Evolutionary conservation across 371 early-diverging fungal species (phyloP).

Genomic region (Circinella minor): DNA sequence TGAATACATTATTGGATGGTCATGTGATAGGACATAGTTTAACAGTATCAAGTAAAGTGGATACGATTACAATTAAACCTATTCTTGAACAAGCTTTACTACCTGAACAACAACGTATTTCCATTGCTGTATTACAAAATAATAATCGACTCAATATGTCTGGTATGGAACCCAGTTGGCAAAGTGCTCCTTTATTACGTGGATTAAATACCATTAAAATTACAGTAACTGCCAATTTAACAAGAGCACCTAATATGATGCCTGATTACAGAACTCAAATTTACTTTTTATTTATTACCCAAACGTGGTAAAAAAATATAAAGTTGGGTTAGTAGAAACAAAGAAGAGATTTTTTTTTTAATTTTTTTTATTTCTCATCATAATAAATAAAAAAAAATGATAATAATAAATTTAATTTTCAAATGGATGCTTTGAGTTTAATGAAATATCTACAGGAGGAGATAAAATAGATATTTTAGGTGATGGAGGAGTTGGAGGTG

Average conservation of each 20-base stretch:
- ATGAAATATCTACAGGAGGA: not conserved
- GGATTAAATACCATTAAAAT: constrained; percentile 45
- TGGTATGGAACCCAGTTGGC: constrained; percentile 22
- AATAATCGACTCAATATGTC: constrained; percentile 32
- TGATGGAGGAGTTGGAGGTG: not conserved
- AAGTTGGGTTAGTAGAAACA: too few species aligned
- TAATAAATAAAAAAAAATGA: not conserved
- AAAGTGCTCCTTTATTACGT: constrained; percentile 24
- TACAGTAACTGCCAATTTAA: constrained; percentile 39
- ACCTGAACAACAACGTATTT: constrained; percentile 29
- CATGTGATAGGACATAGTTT: constrained; percentile 38
- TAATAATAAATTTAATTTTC: not conserved
- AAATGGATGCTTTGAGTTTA: constrained; percentile 3
- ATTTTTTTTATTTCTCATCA: too few species aligned
- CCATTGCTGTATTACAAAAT: constrained; percentile 38
- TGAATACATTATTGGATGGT: constrained; percentile 28
- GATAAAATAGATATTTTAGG: not conserved
- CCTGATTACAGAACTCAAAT: constrained; percentile 43
- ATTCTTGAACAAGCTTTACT: constrained; percentile 24
- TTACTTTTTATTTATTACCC: constrained; percentile 44
- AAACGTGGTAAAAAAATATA: constrained; percentile 25
- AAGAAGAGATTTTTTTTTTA: too few species aligned
- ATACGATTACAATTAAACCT: constrained; percentile 31
- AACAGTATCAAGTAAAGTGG: constrained; percentile 26
- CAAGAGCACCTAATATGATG: constrained; percentile 16